Evolutionary conservation across 805 yeast genomes (phyloP).

Genomic region (Pichia gijzeniarum): DNA sequence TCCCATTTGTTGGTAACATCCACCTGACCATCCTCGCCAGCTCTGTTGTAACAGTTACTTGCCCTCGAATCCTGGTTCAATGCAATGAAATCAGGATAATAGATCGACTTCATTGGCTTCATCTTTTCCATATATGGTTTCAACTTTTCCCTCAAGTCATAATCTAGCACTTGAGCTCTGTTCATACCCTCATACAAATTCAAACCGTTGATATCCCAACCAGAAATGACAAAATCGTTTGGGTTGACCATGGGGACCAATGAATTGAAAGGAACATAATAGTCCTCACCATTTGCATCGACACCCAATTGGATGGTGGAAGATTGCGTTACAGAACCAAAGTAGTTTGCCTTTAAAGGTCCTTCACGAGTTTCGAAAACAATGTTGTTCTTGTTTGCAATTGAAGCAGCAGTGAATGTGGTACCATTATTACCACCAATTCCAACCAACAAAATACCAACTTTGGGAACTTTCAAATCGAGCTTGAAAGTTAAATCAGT

Average conservation of each 20-base stretch:
- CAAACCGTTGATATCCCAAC: constrained; percentile 86
- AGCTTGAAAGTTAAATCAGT: constrained; percentile 81
- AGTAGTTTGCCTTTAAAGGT: constrained; percentile 64
- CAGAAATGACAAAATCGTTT: constrained; percentile 82
- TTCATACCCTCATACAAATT: constrained; percentile 72
- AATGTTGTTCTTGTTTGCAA: constrained; percentile 77
- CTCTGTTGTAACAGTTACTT: constrained; percentile 68
- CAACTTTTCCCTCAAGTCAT: constrained; percentile 73
- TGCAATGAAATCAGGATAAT: constrained; percentile 96
- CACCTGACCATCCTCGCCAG: constrained; percentile 39
- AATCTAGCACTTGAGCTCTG: constrained; percentile 83
- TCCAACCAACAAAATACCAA: constrained; percentile 88
- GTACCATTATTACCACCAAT: constrained; percentile 97
- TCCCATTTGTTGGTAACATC: constrained; percentile 68
- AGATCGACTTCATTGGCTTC: constrained; percentile 75
- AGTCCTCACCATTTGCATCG: constrained; percentile 75
- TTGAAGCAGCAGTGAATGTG: constrained; percentile 75
- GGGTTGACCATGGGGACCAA: constrained; percentile 85
- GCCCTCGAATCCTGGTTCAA: constrained; percentile 92
- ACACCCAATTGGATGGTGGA: constrained; percentile 87
- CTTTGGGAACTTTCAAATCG: constrained; percentile 72
- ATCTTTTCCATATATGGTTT: constrained; percentile 52
- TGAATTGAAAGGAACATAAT: constrained; percentile 87
- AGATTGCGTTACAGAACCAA: constrained; percentile 91
- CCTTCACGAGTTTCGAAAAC: constrained; percentile 81